phyloP scores from a whole-genome alignment of 495 filamentous ascomycete genomes.

The Pseudotulostoma volvatum region DNA sequence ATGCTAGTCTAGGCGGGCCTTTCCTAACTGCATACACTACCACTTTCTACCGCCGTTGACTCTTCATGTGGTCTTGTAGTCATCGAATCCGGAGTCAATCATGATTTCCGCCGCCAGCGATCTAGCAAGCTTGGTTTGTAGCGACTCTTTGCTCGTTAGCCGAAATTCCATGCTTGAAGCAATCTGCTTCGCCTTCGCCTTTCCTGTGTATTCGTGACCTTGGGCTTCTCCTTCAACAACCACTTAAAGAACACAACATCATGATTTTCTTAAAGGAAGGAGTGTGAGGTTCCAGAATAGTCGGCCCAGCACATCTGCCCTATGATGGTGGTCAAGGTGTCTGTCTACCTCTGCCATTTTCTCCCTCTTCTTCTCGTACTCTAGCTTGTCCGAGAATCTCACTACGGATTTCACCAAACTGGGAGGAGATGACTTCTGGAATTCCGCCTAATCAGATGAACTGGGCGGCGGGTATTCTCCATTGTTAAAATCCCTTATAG shows the following conservation, averaged over 20 bases:
- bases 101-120: no score
- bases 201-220: not conserved
- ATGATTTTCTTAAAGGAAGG: not conserved
- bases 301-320: not conserved
- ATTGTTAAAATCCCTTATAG: not conserved
- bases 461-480: not conserved
- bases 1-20: no score
- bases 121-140: no score
- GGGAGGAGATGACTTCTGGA: not conserved
- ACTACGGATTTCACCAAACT: not conserved
- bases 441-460: not conserved
- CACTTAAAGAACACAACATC: not conserved
- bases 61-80: no score
- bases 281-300: not conserved
- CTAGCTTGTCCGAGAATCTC: not conserved
- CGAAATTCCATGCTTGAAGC: no score
- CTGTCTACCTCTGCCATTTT: not conserved
- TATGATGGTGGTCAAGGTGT: not conserved
- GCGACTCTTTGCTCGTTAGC: no score
- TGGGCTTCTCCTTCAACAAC: not conserved
- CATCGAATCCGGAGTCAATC: no score
- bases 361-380: not conserved
- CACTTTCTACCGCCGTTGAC: no score
- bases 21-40: no score
- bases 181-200: not conserved